Evolutionary conservation across 2,329 filamentous ascomycete genomes (phyloP), one percentile per base, ranked within the genome.

Genomic region (Pseudogymnoascus sp.): DNA sequence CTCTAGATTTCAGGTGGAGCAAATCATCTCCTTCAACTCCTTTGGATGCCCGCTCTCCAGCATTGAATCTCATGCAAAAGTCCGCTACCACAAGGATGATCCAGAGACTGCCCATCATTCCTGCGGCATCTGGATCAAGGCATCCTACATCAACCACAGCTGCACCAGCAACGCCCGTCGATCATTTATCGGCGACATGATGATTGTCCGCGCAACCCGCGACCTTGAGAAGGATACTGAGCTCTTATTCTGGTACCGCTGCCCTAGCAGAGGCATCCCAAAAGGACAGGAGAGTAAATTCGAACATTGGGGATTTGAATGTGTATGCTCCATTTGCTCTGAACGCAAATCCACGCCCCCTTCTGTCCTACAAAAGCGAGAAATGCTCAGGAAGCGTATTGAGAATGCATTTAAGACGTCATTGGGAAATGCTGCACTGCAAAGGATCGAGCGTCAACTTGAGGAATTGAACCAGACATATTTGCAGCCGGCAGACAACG

Each of bases 131-230:
- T 84, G 81, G 80, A 61, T 71, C 1, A 62, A 72, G 1, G 77
- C 79, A 3, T 80, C 81, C 0, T 72, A 74, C 61, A 76, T 82
- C 64, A 84, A 85, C 62, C 81, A 84, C 64, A 75, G 74, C 9
- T 85, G 82, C 67, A 15, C 74, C 4, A 39, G 44, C 84, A 84
- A 83, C 66, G 75, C 74, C n/a, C 63, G 62, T 0, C 78, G 78
- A n/a, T 69, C 75, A 1, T 83, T 82, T 66, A 80, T 84, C 40
- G 81, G 81, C 2, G 81, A 85, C 66, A 75, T 84, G 73, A 73
- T 76, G 64, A 74, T 84, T 8, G 58, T 84, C 24, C 78, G 79
- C 5, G 81, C 81, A 0, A 69, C 74, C 0, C 65, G 65, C 7
- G 74, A 81, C 50, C 67, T 84, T 0, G 64, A 72, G 0, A 64